Evolutionary conservation across 2,329 filamentous ascomycete species (phyloP).

Genomic region (Phyllosticta citribraziliensis): DNA sequence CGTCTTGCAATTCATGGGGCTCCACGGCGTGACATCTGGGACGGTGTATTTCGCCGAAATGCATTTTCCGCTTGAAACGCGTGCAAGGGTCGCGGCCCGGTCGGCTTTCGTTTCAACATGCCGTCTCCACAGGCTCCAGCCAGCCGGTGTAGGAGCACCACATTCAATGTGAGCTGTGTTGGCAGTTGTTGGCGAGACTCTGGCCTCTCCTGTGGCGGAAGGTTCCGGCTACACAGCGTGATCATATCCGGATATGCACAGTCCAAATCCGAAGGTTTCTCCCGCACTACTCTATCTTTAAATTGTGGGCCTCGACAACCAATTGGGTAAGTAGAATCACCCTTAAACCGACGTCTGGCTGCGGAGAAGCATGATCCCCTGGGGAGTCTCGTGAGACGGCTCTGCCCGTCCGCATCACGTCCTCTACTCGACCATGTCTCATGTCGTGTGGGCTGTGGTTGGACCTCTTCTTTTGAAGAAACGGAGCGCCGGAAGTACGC

Average conservation of each 20-base stretch:
- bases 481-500: background rate
- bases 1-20: background rate
- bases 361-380: background rate
- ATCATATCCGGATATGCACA: background rate
- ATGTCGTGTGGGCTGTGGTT: background rate
- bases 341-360: background rate
- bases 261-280: background rate
- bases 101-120: background rate
- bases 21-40: background rate
- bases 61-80: background rate
- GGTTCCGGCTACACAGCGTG: background rate
- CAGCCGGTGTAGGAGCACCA: background rate
- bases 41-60: background rate
- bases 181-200: background rate
- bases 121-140: background rate
- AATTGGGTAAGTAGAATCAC: background rate
- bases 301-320: background rate
- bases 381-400: background rate
- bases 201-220: background rate
- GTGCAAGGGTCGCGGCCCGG: background rate
- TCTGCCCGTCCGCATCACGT: background rate
- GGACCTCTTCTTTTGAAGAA: background rate
- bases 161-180: background rate
- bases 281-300: background rate
- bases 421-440: background rate